Evolutionary conservation across 805 yeast species (phyloP), one percentile per base, ranked within the genome.

Genomic region (Saccharomycopsis lassenensis): DNA sequence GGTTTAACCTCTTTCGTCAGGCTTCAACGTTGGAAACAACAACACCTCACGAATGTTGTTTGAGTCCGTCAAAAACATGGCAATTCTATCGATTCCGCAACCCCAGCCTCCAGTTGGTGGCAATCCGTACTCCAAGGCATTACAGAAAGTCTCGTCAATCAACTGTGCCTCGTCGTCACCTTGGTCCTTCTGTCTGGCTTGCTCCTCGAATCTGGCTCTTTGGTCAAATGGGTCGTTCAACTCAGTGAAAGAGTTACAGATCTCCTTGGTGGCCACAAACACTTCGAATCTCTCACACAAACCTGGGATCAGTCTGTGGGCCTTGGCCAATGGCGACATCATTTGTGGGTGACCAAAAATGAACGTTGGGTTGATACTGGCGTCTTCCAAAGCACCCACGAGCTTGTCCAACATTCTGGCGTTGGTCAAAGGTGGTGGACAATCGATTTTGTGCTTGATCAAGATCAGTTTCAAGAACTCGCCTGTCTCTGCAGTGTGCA

Each of bases 21-120:
- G 98, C 70, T 87, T 91, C 75, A 89, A 84, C 45, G 97, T 87
- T 62, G 98, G 98, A 94, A 89, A 89, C 61, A 91, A 67, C 51
- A 89, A 70, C 33, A 89, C 97, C 69, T 89, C 98, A 77, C 95
- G 85, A 56, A 89, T 89, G 50, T 95, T 83, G 69, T 86, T 82
- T 41, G 95, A 83, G 63, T 91, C 77, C 45, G 97, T 91, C 67
- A 91, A 74, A 70, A 91, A 91, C 98, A 89, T 89, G 56, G 95
- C 86, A 24, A 91, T 56, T 36, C 99, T 58, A 52, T 91, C 99
- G 15, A 91, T 67, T 0, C 99, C 99, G 41, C 94, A 61, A 1
- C 98, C 99, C 83, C 95, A 83, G 0, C 99, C 99, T 2, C 94
- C 97, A 3, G 96, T 89, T 1, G 98, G 98, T 43, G 98, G 98